Conservation (phyloP, 2,329 filamentous ascomycete species). For the Penicillium griseofulvum region DNA sequence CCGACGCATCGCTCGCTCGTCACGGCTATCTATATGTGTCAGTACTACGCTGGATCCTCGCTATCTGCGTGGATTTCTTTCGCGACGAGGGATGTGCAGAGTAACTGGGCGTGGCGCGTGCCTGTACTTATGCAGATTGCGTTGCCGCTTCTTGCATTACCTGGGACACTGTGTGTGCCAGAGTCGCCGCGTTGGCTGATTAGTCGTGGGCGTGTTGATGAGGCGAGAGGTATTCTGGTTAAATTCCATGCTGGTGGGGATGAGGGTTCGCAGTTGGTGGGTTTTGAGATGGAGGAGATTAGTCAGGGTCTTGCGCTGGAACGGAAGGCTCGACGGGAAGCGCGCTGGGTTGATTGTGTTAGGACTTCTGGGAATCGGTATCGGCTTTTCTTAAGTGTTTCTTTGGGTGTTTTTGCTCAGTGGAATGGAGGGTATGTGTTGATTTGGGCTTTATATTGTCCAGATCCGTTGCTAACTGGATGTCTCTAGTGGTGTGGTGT, state of each 20-base stretch:
- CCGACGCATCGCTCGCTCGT: conserved; percentile 34
- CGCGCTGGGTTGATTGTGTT: conserved; percentile 6
- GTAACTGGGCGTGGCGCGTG: conserved; percentile 12
- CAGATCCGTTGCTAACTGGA: not conserved
- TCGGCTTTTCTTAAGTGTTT: conserved; percentile 1
- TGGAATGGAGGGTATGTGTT: conserved; percentile 10
- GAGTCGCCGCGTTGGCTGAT: conserved; percentile 15
- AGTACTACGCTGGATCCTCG: conserved; percentile 29
- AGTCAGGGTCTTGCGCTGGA: not conserved
- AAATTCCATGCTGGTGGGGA: conserved; percentile 14
- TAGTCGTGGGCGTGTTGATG: not conserved
- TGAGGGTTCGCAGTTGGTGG: conserved; percentile 5
- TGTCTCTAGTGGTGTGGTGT: conserved; percentile 8
- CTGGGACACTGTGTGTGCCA: not conserved
- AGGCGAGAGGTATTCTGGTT: conserved; percentile 6
- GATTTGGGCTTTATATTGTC: too few relatives aligned
- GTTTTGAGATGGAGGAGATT: conserved; percentile 15
- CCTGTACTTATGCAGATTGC: conserved; percentile 14
- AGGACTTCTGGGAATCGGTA: conserved; percentile 14
- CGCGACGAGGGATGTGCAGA: not conserved
- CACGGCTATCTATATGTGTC: conserved; percentile 33
- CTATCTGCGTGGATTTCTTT: conserved; percentile 12
- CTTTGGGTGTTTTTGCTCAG: conserved; percentile 11
- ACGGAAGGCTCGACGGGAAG: not conserved
- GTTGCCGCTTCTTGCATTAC: conserved; percentile 7